Evolutionary conservation across 352 stramenopile species (phyloP).

Genomic region (Globisporangium abappressorium): DNA sequence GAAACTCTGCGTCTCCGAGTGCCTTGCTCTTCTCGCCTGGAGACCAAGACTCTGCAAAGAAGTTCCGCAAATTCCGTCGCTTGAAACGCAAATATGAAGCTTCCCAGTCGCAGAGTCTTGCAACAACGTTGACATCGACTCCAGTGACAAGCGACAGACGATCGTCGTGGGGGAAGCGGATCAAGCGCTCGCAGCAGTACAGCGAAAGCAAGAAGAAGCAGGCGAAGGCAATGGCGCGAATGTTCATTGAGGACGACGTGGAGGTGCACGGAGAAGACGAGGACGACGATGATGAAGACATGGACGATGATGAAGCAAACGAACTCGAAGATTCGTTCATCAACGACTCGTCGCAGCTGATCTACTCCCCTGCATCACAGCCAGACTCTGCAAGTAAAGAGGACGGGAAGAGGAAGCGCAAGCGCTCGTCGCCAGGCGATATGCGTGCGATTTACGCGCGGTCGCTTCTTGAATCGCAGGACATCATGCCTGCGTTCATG

Average conservation of each 20-base stretch:
- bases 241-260: slow-evolving; percentile 70
- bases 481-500: slow-evolving; percentile 26
- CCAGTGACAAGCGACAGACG: slow-evolving; percentile 8
- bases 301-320: slow-evolving; percentile 32
- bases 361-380: slow-evolving; percentile 49
- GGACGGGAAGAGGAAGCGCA: slow-evolving; percentile 20
- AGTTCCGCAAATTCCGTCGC: slow-evolving; percentile 61
- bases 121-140: not conserved
- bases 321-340: slow-evolving; percentile 72
- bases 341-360: slow-evolving; percentile 75
- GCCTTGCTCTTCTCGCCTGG: slow-evolving; percentile 46
- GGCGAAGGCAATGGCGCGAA: slow-evolving; percentile 21
- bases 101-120: slow-evolving; percentile 24
- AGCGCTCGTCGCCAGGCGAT: slow-evolving; percentile 34
- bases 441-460: slow-evolving; percentile 81
- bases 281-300: slow-evolving; percentile 63
- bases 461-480: slow-evolving; percentile 61
- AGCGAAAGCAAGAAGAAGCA: slow-evolving; percentile 29
- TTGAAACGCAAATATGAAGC: slow-evolving; percentile 74
- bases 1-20: slow-evolving; percentile 38
- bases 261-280: slow-evolving; percentile 52
- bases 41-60: slow-evolving; percentile 42
- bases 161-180: slow-evolving; percentile 60
- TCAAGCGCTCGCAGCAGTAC: slow-evolving; percentile 51
- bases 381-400: slow-evolving; percentile 6